These are phyloP conservation scores for Calonectria pseudoreteaudii DNA, from an alignment of 2,329 filamentous ascomycete genomes.

Conservation along the genomic window DNA sequence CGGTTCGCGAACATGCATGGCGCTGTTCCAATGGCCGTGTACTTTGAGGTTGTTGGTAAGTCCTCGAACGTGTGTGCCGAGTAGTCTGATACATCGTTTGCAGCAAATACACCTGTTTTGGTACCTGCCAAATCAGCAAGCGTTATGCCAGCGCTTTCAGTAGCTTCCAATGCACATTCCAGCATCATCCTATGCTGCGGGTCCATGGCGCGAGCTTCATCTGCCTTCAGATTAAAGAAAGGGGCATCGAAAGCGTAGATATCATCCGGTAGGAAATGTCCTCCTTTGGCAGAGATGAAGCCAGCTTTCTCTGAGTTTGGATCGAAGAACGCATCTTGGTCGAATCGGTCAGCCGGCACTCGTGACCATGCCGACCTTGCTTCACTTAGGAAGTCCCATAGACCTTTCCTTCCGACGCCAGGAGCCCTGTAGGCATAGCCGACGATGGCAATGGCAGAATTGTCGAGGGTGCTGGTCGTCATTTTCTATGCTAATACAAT, in stretches of 20 bases:
- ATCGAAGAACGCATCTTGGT: conserved; percentile 51
- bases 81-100: conserved; percentile 53
- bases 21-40: conserved; percentile 41
- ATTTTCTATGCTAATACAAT: not conserved
- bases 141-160: conserved; percentile 44
- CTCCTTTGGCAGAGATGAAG: conserved; percentile 24
- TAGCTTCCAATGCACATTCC: conserved; percentile 36
- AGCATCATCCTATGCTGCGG: conserved; percentile 39
- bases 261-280: conserved; percentile 39
- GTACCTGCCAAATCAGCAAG: conserved; percentile 39
- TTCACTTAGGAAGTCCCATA: conserved; percentile 28
- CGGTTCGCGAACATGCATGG: conserved; percentile 52
- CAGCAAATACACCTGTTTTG: conserved; percentile 47
- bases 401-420: conserved; percentile 23
- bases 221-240: conserved; percentile 39
- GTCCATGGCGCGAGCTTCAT: conserved; percentile 44
- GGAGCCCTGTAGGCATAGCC: conserved; percentile 24
- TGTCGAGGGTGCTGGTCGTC: not conserved
- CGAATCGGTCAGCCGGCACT: conserved; percentile 58
- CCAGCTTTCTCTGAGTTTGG: conserved; percentile 34
- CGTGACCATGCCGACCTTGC: conserved; percentile 49
- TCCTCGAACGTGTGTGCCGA: conserved; percentile 61
- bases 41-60: conserved; percentile 10
- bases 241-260: conserved; percentile 36
- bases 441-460: conserved; percentile 22